phyloP scores from a whole-genome alignment of 192 early-diverging fungal genomes.

The Coemansia sp. region DNA sequence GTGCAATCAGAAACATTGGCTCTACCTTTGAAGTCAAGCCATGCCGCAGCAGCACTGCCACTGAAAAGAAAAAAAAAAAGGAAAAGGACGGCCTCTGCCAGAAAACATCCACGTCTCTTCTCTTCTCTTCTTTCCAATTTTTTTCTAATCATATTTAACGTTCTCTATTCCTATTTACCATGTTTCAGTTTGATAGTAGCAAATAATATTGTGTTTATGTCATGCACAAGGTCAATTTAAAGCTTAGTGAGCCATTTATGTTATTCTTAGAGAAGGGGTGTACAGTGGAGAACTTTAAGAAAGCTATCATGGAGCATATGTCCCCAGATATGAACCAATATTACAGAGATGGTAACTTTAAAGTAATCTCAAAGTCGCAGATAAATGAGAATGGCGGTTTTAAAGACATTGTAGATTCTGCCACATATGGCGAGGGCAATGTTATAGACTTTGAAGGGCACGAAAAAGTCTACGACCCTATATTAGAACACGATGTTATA shows the following conservation, averaged over 20 bases:
- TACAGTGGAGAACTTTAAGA: not conserved
- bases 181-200: not conserved
- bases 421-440: not conserved
- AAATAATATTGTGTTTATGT: not conserved
- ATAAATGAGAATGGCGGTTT: not conserved
- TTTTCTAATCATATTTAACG: not conserved
- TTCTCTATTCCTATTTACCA: not conserved
- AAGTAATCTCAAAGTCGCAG: not conserved
- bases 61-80: no score
- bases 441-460: not conserved
- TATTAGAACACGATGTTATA: not conserved
- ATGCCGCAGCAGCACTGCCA: not conserved
- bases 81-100: not conserved
- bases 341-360: not conserved
- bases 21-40: no score
- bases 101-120: no score
- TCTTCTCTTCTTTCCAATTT: not conserved
- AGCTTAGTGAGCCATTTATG: not conserved
- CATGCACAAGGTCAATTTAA: not conserved
- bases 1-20: not conserved
- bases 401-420: not conserved
- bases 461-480: no score
- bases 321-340: not conserved
- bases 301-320: not conserved
- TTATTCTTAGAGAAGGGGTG: not conserved